Conservation (phyloP, 2,329 filamentous ascomycete genomes). For the Pseudogymnoascus pannorum region DNA sequence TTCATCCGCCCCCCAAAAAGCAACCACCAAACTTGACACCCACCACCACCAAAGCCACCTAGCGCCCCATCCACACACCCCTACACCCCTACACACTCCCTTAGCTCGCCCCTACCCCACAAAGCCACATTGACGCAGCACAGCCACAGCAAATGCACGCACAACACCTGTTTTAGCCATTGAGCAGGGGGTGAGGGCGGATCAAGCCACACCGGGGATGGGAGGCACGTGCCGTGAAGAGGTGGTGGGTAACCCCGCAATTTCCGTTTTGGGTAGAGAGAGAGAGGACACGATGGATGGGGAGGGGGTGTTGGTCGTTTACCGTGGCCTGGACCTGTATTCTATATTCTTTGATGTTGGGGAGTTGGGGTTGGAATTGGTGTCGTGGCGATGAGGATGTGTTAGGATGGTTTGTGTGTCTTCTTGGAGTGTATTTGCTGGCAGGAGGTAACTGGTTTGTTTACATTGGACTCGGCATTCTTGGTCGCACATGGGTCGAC, state of each 20-base stretch:
- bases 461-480: not conserved
- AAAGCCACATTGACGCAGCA: not conserved
- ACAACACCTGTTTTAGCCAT: not conserved
- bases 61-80: not conserved
- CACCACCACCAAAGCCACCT: not conserved
- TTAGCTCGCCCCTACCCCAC: not conserved
- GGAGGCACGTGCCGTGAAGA: not conserved
- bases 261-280: not conserved
- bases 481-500: not conserved
- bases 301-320: not conserved
- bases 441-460: not conserved
- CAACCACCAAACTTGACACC: not conserved
- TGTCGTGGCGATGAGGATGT: not conserved
- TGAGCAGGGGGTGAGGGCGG: not conserved
- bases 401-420: not conserved
- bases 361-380: not conserved
- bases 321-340: not conserved
- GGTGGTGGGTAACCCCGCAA: not conserved
- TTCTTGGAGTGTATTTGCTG: not conserved
- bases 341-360: not conserved
- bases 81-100: not conserved
- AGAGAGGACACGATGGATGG: not conserved
- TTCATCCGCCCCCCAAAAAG: not conserved
- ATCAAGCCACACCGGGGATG: not conserved
- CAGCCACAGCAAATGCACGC: not conserved